phyloP scores from a whole-genome alignment of 768 basidiomycete species.

The Paxillus ammoniavirescens region DNA sequence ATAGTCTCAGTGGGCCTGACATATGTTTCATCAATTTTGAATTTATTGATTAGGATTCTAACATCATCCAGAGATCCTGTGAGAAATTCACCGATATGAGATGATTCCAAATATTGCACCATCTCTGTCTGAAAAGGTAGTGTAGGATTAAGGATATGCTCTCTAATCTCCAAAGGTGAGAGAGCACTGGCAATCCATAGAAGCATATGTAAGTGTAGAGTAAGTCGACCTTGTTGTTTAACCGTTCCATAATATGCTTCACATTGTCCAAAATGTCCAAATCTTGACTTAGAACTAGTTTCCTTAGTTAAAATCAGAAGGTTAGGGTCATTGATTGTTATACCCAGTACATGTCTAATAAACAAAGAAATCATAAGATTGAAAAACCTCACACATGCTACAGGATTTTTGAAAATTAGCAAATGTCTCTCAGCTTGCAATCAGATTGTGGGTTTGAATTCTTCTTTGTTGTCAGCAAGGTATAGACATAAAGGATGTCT shows the following conservation, averaged over 20 bases:
- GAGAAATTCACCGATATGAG: background rate
- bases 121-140: background rate
- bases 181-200: background rate
- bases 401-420: background rate
- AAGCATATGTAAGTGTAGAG: background rate
- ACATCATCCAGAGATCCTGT: background rate
- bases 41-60: background rate
- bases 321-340: background rate
- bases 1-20: background rate
- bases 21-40: background rate
- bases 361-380: background rate
- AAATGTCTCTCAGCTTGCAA: background rate
- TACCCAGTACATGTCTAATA: background rate
- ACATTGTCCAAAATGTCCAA: too few relatives aligned
- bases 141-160: background rate
- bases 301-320: background rate
- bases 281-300: too few relatives aligned
- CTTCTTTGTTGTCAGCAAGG: slow-evolving; percentile 25
- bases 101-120: background rate
- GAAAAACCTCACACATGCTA: background rate
- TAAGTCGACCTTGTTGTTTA: background rate
- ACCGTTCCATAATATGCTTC: background rate
- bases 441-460: slow-evolving; percentile 12
- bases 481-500: slow-evolving; percentile 36
- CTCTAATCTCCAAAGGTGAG: background rate